These are phyloP conservation scores for Curvularia sp. DNA, from an alignment of 2,329 filamentous ascomycete species.

Conservation along the genomic window DNA sequence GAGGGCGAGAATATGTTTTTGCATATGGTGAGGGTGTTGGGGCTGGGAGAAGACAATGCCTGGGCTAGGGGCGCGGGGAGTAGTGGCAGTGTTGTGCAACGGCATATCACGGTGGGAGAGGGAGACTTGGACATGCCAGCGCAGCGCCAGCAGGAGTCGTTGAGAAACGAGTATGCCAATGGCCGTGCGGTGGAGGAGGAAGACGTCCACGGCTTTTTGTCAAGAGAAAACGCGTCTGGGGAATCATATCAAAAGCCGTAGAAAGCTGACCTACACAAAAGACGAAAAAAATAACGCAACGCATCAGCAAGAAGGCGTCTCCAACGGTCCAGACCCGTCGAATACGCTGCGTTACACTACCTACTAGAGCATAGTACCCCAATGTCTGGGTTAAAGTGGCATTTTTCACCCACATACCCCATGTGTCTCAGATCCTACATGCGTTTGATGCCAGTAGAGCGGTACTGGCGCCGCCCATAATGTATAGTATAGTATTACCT, in stretches of 20 bases:
- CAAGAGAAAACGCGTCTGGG: not conserved
- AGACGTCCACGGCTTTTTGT: not conserved
- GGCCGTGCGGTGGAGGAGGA: not conserved
- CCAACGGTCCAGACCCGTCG: too few species aligned
- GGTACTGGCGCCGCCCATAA: too few species aligned
- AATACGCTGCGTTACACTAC: too few species aligned
- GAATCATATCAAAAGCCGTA: not conserved
- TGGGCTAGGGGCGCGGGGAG: not conserved
- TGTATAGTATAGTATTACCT: too few species aligned
- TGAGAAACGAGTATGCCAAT: not conserved
- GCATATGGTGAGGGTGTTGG: slow-evolving; percentile 15
- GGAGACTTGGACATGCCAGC: not conserved
- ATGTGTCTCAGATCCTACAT: too few species aligned
- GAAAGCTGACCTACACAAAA: too few species aligned
- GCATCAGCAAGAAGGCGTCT: too few species aligned
- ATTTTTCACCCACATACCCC: too few species aligned
- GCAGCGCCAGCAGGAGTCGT: not conserved
- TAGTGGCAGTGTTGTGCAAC: not conserved
- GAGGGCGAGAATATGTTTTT: slow-evolving; percentile 30
- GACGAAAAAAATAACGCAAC: too few species aligned
- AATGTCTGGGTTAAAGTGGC: too few species aligned
- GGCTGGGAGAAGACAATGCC: slow-evolving; percentile 13
- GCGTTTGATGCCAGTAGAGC: too few species aligned
- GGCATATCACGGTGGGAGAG: not conserved
- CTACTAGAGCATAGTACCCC: too few species aligned